Evolutionary conservation across 2,329 filamentous ascomycete species (phyloP).

Genomic region (Nemania abortiva): DNA sequence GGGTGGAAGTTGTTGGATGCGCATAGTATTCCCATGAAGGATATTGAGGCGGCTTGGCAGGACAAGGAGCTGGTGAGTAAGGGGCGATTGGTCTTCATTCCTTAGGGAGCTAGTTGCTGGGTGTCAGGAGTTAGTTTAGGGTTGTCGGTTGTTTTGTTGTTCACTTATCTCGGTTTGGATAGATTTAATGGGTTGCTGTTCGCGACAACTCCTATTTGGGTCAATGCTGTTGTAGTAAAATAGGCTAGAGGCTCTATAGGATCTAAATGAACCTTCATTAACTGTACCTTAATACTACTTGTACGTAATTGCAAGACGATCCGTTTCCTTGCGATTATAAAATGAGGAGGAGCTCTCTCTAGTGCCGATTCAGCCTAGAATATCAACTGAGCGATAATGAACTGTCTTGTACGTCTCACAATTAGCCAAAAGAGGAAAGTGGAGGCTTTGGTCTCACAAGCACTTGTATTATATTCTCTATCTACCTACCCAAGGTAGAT

Average conservation of each 20-base stretch:
- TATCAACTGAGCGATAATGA: neutral
- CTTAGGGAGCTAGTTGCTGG: conserved; percentile 28
- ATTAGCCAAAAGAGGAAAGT: conserved; percentile 38
- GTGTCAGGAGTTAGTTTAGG: neutral
- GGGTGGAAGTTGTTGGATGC: conserved; percentile 47
- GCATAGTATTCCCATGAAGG: conserved; percentile 46
- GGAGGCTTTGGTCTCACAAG: conserved; percentile 22
- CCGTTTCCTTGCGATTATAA: too few relatives aligned
- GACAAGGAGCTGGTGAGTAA: conserved; percentile 44
- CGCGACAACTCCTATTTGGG: neutral
- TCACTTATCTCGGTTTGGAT: neutral
- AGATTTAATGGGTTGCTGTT: neutral
- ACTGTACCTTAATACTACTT: too few relatives aligned
- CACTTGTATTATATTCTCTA: neutral
- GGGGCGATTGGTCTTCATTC: conserved; percentile 48
- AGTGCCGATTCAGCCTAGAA: conserved; percentile 7
- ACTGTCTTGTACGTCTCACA: neutral
- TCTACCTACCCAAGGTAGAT: neutral
- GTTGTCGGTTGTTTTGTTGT: neutral
- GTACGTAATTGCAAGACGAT: too few relatives aligned
- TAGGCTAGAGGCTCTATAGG: neutral
- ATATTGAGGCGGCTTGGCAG: conserved; percentile 52
- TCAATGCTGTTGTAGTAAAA: neutral
- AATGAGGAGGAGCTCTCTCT: too few relatives aligned
- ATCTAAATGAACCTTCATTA: neutral